These are phyloP conservation scores for Petasospora fabianii DNA, from an alignment of 1,139 yeast genomes.

Conservation along the genomic window DNA sequence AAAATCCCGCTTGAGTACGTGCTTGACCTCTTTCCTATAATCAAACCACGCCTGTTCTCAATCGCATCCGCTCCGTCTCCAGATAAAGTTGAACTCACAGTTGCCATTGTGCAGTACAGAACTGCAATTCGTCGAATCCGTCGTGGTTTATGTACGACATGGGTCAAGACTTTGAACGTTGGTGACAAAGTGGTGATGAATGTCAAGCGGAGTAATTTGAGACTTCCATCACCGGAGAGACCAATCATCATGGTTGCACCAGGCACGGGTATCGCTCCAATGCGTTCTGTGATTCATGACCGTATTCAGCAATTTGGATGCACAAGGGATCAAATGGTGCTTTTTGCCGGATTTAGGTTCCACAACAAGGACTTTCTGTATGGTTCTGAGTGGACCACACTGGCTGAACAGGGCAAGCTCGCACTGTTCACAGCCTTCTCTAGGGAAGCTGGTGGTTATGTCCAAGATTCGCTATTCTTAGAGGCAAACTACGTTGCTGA, in stretches of 20 bases:
- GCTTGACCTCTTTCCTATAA: constrained; percentile 71
- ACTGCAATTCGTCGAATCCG: constrained; percentile 76
- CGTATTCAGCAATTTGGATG: constrained; percentile 24
- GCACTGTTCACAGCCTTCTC: constrained; percentile 58
- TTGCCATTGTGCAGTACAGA: constrained; percentile 83
- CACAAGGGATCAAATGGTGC: constrained; percentile 33
- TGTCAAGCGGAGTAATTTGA: constrained; percentile 46
- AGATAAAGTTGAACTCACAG: constrained; percentile 44
- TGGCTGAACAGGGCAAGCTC: constrained; percentile 35
- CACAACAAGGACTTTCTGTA: constrained; percentile 67
- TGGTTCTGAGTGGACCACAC: constrained; percentile 46
- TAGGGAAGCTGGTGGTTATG: constrained; percentile 54
- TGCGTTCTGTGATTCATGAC: constrained; percentile 59
- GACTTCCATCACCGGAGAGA: constrained; percentile 31
- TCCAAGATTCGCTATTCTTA: constrained; percentile 65
- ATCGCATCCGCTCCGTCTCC: constrained; percentile 60
- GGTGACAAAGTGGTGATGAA: constrained; percentile 55
- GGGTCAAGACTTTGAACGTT: constrained; percentile 50
- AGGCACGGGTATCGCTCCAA: constrained; percentile 93
- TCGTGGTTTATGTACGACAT: constrained; percentile 79
- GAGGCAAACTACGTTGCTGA: constrained; percentile 46
- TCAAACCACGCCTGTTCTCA: constrained; percentile 80
- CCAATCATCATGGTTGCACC: constrained; percentile 79
- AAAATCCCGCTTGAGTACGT: constrained; percentile 70
- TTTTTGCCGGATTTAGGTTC: constrained; percentile 78